phyloP scores from a whole-genome alignment of 2,329 filamentous ascomycete species.

The Coniella lustricola region DNA sequence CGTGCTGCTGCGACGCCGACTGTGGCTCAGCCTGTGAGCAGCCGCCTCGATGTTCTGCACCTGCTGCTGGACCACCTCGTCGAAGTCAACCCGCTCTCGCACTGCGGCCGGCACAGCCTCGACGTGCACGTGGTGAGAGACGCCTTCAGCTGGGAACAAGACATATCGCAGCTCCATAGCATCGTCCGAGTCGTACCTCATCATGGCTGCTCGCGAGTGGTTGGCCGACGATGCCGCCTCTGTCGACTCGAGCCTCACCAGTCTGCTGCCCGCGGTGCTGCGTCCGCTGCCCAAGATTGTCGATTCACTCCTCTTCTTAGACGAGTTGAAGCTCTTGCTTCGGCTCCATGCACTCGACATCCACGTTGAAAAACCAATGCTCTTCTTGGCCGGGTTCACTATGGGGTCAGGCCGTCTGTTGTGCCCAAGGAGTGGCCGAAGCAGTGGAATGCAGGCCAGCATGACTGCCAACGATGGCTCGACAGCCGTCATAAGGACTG shows the following conservation, averaged over 20 bases:
- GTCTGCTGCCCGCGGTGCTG: background rate
- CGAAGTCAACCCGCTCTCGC: background rate
- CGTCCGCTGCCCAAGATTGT: background rate
- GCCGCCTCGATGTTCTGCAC: background rate
- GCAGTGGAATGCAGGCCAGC: conserved; percentile 32
- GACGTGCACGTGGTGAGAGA: conserved; percentile 2
- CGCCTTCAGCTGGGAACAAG: conserved; percentile 1
- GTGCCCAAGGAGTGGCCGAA: conserved; percentile 27
- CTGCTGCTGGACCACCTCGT: background rate
- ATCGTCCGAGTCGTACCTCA: conserved; percentile 4
- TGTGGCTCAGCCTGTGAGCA: background rate
- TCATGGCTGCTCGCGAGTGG: background rate
- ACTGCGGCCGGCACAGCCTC: background rate
- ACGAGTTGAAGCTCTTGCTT: conserved; percentile 1
- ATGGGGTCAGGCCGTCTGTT: background rate
- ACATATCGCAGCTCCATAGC: conserved; percentile 3
- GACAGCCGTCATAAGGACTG: conserved; percentile 29
- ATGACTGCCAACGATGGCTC: conserved; percentile 33
- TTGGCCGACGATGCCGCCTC: background rate
- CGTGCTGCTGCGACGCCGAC: background rate
- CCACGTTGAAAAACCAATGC: conserved; percentile 1
- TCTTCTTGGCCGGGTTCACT: background rate
- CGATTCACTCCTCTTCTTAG: background rate
- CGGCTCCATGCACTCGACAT: conserved; percentile 1
- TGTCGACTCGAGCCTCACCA: conserved; percentile 1